Evolutionary conservation across 306 rosid genomes (phyloP), one percentile per base, ranked within the genome.

Genomic region (Corylus avellana): DNA sequence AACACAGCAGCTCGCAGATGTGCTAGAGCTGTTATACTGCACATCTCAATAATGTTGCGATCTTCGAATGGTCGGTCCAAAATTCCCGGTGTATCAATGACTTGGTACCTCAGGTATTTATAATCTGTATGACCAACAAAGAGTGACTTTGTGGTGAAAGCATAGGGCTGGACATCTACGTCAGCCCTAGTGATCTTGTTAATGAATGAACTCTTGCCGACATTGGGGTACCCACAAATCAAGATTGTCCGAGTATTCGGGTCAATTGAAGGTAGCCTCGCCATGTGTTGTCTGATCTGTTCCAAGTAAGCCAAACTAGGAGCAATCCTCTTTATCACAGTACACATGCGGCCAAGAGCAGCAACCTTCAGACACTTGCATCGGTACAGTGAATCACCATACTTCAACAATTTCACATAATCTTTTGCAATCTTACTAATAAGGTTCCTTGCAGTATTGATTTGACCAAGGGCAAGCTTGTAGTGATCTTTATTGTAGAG

Each of bases 321-420:
- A 57, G 91, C 92, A 62, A 92, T 79, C 86, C 94, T 89, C 86
- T 94, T 94, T 13, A 94, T 76, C 78, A 94, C 98, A 48, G 97
- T 94, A 75, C 97, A 94, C 98, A 94, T 94, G 47, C 97, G 88
- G 6, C 98, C 98, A 83, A 94, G 94, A 54, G 97, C 98, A 56
- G 94, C 97, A 42, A 94, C 96, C 87, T 92, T 94, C 44, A 90
- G 83, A 85, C 89, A 86, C 85, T 94, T 92, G 81, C 93, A 90
- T 8, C 98, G 82, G 53, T 90, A 94, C 58, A 94, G 82, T 0
- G 97, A 94, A 53, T 94, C 97, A 46, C 98, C 97, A 68, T 94
- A 92, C 89, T 92, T 94, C 82, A 94, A 82, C 63, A 94, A 46
- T 71, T 83, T 92, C 83, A 90, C 98, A 72, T 89, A 94, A 67